A percentile compares a stretch with the other conserved stretches of the same genome.
These are phyloP conservation scores for Zea mays DNA, from an alignment of 176 grass and related monocot species.

Conservation along the genomic window DNA sequence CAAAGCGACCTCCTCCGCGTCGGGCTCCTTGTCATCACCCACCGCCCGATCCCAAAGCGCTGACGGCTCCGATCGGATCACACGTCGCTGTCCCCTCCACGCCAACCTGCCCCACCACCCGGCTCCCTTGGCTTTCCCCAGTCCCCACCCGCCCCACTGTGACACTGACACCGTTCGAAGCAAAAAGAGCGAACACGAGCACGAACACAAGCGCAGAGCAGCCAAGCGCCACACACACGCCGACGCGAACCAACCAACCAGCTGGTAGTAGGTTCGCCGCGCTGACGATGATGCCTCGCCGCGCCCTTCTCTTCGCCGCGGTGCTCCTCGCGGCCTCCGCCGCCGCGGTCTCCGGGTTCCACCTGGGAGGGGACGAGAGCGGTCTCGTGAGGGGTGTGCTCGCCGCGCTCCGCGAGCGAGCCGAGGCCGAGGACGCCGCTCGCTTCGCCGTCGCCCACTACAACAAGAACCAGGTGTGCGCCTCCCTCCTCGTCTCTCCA, in stretches of 20 bases:
- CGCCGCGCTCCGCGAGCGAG: conserved; percentile 56
- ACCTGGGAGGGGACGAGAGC: conserved; percentile 54
- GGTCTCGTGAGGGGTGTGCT: conserved; percentile 51
- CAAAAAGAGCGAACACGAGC: conserved; percentile 12
- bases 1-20: conserved; percentile 5
- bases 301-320: background rate
- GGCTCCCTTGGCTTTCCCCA: conserved; percentile 18
- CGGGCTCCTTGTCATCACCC: background rate
- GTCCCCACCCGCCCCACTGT: background rate
- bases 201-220: background rate
- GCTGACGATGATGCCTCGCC: conserved; percentile 13
- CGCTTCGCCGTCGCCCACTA: conserved; percentile 77
- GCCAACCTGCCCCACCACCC: conserved; percentile 41
- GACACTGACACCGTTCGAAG: background rate
- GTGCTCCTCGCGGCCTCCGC: conserved; percentile 25
- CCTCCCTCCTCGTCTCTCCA: background rate
- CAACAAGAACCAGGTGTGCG: conserved; percentile 58
- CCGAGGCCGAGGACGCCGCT: conserved; percentile 77
- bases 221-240: conserved; percentile 33
- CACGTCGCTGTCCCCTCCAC: conserved; percentile 38
- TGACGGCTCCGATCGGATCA: conserved; percentile 30
- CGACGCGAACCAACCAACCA: conserved; percentile 24
- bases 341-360: conserved; percentile 35
- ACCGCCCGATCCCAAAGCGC: conserved; percentile 18
- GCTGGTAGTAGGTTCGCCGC: conserved; percentile 15